Percentiles rank a stretch among this genome's conserved stretches.
phyloP scores from a whole-genome alignment of 2,329 filamentous ascomycete species.

The Beauveria bassiana region DNA sequence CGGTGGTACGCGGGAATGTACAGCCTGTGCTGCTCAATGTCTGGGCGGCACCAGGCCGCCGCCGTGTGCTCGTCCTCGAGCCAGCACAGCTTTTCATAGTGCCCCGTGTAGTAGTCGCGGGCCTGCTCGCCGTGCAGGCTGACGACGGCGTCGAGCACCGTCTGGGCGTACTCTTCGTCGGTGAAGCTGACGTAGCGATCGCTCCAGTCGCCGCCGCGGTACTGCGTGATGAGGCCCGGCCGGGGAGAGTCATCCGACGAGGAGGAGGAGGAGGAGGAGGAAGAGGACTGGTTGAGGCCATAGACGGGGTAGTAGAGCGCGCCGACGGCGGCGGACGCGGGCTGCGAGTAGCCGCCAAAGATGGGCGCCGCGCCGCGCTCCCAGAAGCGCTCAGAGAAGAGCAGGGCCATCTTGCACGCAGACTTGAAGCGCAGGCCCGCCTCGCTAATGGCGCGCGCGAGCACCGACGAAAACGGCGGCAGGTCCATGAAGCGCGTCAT shows the following conservation, averaged over 20 bases:
- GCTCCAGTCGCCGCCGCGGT: conserved; percentile 23
- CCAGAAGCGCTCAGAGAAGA: conserved; percentile 26
- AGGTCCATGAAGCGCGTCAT: conserved; percentile 25
- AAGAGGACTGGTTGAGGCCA: conserved; percentile 26
- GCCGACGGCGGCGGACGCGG: conserved; percentile 24
- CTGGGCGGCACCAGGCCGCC: conserved; percentile 23
- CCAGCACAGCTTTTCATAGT: conserved; percentile 27
- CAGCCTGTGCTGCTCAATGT: conserved; percentile 24
- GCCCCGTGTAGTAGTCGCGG: conserved; percentile 23
- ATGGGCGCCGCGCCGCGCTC: conserved; percentile 23
- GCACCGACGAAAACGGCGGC: conserved; percentile 20
- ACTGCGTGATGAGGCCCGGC: conserved; percentile 26
- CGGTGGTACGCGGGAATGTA: conserved; percentile 26
- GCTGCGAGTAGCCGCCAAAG: conserved; percentile 24
- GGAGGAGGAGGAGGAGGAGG: too few relatives aligned
- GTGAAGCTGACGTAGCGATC: conserved; percentile 22
- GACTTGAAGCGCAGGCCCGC: conserved; percentile 23
- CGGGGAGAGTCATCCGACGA: conserved; percentile 9
- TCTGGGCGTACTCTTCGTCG: conserved; percentile 18
- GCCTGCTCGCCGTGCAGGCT: conserved; percentile 20
- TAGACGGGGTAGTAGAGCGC: conserved; percentile 28
- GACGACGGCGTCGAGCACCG: conserved; percentile 23
- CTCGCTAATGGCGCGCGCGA: conserved; percentile 20
- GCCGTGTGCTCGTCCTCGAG: conserved; percentile 22
- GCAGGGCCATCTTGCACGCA: conserved; percentile 25